Evolutionary conservation across 2,329 filamentous ascomycete genomes (phyloP), one percentile per base, ranked within the genome.

Genomic region (Claviceps cyperi): DNA sequence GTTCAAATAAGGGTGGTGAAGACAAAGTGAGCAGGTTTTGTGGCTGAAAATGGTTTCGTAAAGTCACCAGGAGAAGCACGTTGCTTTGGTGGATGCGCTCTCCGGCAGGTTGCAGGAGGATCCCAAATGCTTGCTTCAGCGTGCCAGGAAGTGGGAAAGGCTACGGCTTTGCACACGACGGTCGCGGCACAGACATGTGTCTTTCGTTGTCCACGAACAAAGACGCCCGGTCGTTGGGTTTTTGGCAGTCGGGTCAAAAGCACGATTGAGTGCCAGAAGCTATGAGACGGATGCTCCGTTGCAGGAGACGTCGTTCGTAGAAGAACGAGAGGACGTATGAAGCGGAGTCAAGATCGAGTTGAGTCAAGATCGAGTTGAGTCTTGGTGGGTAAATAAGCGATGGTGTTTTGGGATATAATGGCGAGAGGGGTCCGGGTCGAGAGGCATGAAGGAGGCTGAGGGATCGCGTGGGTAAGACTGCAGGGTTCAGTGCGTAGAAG

Each of bases 271-370:
- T n/a, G 15, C 43, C 32, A 6, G 35, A 15, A 28, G 21, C 19
- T 19, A 15, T 43, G 14, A 17, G 37, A 37, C 24, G 28, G 5
- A 46, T 6, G 21, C 36, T 43, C 17, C 15, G 21, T 38, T 14
- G n/a, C 17, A 21, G 32, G 24, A 45, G 38, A 40, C 41, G 40
- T 41, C 28, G 13, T 22, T 49, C 44, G 53, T 52, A 46, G 43
- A 35, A 46, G 28, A 51, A 50, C 39, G 43, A 48, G 45, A 52
- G n/a, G 50, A 51, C 47, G 51, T 47, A 46, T 46, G 35, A 49
- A 47, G 45, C 46, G 47, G 49, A 39, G 28, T 22, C 35, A 24
- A 28, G 28, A 35, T 39, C 24, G 32, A 40, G 44, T 46, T 49
- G 32, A 47, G 50, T 22, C 47, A 24, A 28, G 28, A 35, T 39